Evolutionary conservation across 352 stramenopile species (phyloP), one percentile per base, ranked within the genome.

Genomic region (Phytopythium oedochilum): DNA sequence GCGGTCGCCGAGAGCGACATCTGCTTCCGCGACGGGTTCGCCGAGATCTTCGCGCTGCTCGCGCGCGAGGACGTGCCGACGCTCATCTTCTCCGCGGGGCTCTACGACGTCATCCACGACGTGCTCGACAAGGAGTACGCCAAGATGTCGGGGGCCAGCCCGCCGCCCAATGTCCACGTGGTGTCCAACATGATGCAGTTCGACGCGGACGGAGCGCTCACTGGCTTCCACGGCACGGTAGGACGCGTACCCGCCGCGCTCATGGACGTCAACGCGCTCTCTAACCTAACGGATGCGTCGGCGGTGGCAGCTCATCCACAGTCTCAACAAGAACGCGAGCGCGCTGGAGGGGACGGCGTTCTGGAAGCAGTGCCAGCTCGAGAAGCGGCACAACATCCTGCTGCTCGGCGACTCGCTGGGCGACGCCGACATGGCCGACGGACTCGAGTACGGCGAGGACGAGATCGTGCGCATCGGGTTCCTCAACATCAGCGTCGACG

Each of bases 141-240:
- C 9, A 71, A 68, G 48, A 71, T 64, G 10, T 11, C 44, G 26
- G 46, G 34, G 5, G 59, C 70, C 14, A 68, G 31, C 5, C 59
- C 68, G 3, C 71, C 71, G 3, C 59, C 57, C 20, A 93, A 93
- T 52, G 66, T 93, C 22, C 83, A 93, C 60, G 78, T 93, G 5
- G 60, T 93, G 26, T 89, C 80, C 55, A 93, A 93, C 63, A 84
- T 93, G 62, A 93, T 93, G 80, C 47, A 43, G 15, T 93, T 91
- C 53, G 70, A 90, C 29, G 63, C 72, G 17, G 52, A 55, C 18
- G 80, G 71, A 7, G 61, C 61, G 23, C 45, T 81, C 43, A 45
- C 71, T 6, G 76, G 63, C 3, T 89, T 87, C 42, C 52, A 84
- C 11, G 78, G 78, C 49, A 86, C 69, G 58, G 70, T 82, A 58